Conservation (phyloP, 352 stramenopile genomes). For the Phytophthora citrophthora region DNA sequence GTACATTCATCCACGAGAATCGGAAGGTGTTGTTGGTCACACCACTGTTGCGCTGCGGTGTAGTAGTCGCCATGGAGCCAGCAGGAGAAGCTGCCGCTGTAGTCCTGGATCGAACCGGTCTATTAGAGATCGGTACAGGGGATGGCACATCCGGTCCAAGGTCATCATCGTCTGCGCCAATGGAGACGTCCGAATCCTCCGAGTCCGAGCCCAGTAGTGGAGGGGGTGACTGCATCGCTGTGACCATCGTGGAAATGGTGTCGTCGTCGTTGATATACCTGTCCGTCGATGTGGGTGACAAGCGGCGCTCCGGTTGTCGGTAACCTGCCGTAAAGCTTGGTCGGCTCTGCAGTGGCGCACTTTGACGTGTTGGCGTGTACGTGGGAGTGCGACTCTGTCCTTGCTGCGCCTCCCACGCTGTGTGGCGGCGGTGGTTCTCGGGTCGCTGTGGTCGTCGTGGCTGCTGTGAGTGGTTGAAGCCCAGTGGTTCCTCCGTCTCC, state of each 20-base stretch:
- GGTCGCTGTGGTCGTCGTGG: constrained; percentile 10
- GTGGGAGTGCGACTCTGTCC: constrained; percentile 10
- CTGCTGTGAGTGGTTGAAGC: constrained; percentile 5
- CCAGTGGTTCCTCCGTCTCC: constrained; percentile 21
- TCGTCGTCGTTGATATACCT: constrained; percentile 34
- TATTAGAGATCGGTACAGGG: not conserved
- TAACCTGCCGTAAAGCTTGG: not conserved
- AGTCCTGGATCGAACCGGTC: constrained; percentile 7
- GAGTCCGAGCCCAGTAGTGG: constrained; percentile 26
- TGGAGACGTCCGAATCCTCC: constrained; percentile 37
- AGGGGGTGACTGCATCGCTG: constrained; percentile 27
- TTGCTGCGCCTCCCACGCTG: constrained; percentile 24
- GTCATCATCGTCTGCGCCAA: constrained; percentile 37
- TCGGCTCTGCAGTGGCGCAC: constrained; percentile 7
- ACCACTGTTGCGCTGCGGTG: constrained; percentile 33
- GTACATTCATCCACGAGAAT: constrained; percentile 70
- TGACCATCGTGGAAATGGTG: constrained; percentile 34
- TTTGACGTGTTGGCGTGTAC: constrained; percentile 14
- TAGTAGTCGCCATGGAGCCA: not conserved
- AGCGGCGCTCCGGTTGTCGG: constrained; percentile 15
- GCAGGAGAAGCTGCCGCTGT: constrained; percentile 10
- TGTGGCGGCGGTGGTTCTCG: constrained; percentile 35
- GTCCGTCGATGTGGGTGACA: constrained; percentile 29
- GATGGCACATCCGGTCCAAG: constrained; percentile 10
- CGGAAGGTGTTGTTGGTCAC: constrained; percentile 48